phyloP scores from a whole-genome alignment of 139 green algal species.

The Chlamydomonas sp. region DNA sequence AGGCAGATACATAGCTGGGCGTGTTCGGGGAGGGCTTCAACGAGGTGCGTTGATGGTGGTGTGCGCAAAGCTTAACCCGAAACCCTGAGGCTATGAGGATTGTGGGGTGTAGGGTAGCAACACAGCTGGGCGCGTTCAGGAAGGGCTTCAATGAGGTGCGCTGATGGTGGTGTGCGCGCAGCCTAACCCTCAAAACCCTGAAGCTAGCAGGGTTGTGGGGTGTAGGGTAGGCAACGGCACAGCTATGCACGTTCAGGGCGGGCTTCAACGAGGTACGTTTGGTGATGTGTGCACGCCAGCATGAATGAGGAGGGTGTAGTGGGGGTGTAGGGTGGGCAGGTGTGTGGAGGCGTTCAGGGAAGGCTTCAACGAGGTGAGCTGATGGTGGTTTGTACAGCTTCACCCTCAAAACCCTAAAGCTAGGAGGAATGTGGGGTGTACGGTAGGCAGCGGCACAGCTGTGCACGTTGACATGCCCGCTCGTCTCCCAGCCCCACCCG shows the following conservation, averaged over 20 bases:
- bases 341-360: slow-evolving; percentile 62
- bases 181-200: too few species aligned
- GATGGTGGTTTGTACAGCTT: too few species aligned
- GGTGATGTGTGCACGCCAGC: background rate
- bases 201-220: too few species aligned
- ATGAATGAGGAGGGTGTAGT: too few species aligned
- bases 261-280: slow-evolving; percentile 79
- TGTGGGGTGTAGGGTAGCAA: slow-evolving; percentile 66
- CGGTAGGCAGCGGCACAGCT: slow-evolving; percentile 74
- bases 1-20: too few species aligned
- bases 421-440: too few species aligned
- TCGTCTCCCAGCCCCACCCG: too few species aligned
- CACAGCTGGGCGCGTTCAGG: slow-evolving; percentile 72
- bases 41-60: slow-evolving; percentile 59
- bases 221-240: too few species aligned
- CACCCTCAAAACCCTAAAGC: too few species aligned
- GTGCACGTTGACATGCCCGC: slow-evolving; percentile 66
- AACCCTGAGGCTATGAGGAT: too few species aligned
- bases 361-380: slow-evolving; percentile 79
- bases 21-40: slow-evolving; percentile 81
- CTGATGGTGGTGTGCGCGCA: background rate
- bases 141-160: slow-evolving; percentile 81
- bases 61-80: too few species aligned
- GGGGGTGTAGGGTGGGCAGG: too few species aligned
- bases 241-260: slow-evolving; percentile 64